Evolutionary conservation across 495 filamentous ascomycete genomes (phyloP).

Genomic region (Tuber borchii): DNA sequence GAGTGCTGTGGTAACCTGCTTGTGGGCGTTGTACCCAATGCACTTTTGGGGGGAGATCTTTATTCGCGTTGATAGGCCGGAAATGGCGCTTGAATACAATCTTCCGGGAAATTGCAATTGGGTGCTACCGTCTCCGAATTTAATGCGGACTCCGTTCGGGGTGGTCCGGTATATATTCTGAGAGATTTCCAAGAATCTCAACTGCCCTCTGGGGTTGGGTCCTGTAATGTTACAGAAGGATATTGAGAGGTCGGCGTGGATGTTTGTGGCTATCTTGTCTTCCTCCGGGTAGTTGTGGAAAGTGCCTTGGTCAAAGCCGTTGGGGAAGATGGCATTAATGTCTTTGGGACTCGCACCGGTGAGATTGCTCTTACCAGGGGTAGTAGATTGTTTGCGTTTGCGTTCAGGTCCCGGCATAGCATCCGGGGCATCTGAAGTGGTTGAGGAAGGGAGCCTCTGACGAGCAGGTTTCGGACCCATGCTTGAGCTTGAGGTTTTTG

Average conservation of each 20-base stretch:
- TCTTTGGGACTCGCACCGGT: background rate
- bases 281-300: background rate
- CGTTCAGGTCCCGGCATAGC: background rate
- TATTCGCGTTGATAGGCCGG: background rate
- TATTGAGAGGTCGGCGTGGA: background rate
- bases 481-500: background rate
- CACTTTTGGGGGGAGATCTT: background rate
- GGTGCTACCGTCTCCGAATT: background rate
- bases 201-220: background rate
- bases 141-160: background rate
- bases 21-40: background rate
- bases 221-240: rapidly evolving
- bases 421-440: background rate
- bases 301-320: background rate
- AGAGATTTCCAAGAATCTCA: background rate
- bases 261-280: background rate
- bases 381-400: background rate
- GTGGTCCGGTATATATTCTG: background rate
- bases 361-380: background rate
- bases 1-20: background rate
- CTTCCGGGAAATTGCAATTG: background rate
- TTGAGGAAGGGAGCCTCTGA: background rate
- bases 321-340: background rate
- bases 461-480: background rate
- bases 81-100: background rate